Evolutionary conservation across 1,284 basidiomycete species (phyloP), one percentile per base, ranked within the genome.

Genomic region (Cutaneotrichosporon spelunceum): DNA sequence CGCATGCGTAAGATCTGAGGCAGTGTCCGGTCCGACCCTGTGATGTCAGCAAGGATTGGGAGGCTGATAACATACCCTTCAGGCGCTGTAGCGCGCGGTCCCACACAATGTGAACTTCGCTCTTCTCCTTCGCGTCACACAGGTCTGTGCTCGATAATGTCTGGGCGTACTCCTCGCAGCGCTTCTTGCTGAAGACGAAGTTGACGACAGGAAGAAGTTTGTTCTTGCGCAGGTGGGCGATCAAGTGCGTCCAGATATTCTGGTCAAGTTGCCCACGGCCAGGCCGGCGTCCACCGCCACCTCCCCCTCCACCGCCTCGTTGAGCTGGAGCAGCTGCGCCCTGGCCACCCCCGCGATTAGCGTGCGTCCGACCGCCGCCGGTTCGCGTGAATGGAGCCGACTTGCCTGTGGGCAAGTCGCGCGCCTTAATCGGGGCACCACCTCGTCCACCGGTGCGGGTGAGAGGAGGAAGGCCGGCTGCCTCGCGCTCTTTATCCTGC

Each of bases 401-500:
- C 24, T 71, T 69, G 16, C 76, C 77, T 0, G 74, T 79, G 4
- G 78, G 76, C 7, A 78, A 65, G 34, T 72, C 72, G 57, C 68
- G 71, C 4, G 75, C 72, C 60, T 59, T 67, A 13, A 79, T 39
- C 16, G 87, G 85, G 2, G 81, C 80, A 1, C 85, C 86, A 13
- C 89, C 91, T 36, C 90, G 84, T 4, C 88, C 90, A 36, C 91
- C 92, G 13, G 88, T 83, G 48, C 87, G 84, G 68, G 89, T 87
- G 0, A 92, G 85, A 7, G 91, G 91, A 13, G 89, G 86, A 21
- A 96, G 80, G 0, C 93, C 94, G 2, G 91, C 91, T 0, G 92
- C 91, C 79, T 98, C 93, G 53, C 95, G 85, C 75, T 98, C 95
- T 78, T 97, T 98, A 77, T 98, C 95, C 78, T 98, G 96, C 80